Evolutionary conservation across 1,139 yeast genomes (phyloP).

Genomic region (Kurtzmaniella quercitrusa): DNA sequence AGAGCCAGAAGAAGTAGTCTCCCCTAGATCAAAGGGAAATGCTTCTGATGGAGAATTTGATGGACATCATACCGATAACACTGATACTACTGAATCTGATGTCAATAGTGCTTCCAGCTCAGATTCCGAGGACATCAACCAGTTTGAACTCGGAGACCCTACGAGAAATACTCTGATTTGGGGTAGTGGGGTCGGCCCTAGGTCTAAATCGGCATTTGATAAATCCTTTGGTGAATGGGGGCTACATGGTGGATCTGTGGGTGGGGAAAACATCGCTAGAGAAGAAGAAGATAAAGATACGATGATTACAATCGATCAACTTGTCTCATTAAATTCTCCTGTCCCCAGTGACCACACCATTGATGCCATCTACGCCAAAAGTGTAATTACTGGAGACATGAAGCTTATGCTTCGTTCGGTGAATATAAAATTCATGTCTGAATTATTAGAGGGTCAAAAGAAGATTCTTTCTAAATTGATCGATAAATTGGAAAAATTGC

Average conservation of each 20-base stretch:
- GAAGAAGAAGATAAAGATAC: slow-evolving; percentile 13
- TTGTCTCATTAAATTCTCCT: slow-evolving; percentile 49
- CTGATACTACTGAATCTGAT: slow-evolving; percentile 1
- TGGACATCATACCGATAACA: not conserved
- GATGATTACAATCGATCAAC: slow-evolving; percentile 42
- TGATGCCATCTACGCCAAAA: slow-evolving; percentile 56
- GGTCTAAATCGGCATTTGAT: slow-evolving; percentile 37
- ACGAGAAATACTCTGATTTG: slow-evolving; percentile 22
- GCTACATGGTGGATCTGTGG: slow-evolving; percentile 7
- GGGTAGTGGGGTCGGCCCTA: slow-evolving; percentile 20
- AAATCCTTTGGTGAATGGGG: slow-evolving; percentile 16
- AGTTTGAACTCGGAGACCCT: slow-evolving; percentile 22
- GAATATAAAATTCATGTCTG: slow-evolving; percentile 57
- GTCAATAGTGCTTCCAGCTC: slow-evolving; percentile 3
- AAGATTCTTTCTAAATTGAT: slow-evolving; percentile 22
- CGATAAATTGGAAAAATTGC: slow-evolving; percentile 15
- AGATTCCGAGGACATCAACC: slow-evolving; percentile 9
- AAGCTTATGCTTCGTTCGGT: slow-evolving; percentile 59
- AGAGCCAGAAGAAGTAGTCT: not conserved
- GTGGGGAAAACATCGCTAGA: slow-evolving; percentile 14
- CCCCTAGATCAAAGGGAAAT: slow-evolving; percentile 6
- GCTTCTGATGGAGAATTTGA: not conserved
- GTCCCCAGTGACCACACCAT: slow-evolving; percentile 52
- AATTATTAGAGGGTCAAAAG: slow-evolving; percentile 34
- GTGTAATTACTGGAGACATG: slow-evolving; percentile 58